A percentile compares a stretch with the other conserved stretches of the same genome.
Evolutionary conservation across 2,329 filamentous ascomycete species (phyloP).

Genomic region (Ophiognomonia clavigignenti-juglandacearum): DNA sequence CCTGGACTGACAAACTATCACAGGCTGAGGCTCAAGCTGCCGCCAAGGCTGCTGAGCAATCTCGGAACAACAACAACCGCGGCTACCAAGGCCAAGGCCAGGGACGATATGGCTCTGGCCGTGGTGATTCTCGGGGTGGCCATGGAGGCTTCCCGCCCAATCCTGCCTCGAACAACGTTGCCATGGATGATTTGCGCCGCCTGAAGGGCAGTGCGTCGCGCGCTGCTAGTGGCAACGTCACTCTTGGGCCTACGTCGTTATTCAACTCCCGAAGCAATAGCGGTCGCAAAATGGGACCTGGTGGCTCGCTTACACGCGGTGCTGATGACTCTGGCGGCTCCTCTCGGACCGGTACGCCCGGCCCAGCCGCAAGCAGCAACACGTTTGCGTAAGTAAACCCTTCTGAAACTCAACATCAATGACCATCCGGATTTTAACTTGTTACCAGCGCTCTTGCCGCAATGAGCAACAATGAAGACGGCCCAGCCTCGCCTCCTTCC

Average conservation of each 20-base stretch:
- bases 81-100: constrained; percentile 66
- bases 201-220: constrained; percentile 62
- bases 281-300: constrained; percentile 73
- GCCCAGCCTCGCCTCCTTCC: constrained; percentile 66
- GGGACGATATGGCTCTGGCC: constrained; percentile 60
- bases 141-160: constrained; percentile 63
- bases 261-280: constrained; percentile 89
- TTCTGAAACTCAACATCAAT: background rate
- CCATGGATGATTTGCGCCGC: constrained; percentile 85
- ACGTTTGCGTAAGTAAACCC: constrained; percentile 75
- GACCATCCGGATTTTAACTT: constrained; percentile 27
- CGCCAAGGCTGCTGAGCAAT: constrained; percentile 73
- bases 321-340: constrained; percentile 83
- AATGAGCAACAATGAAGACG: constrained; percentile 54
- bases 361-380: constrained; percentile 60
- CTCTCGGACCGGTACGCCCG: constrained; percentile 85
- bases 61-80: constrained; percentile 56
- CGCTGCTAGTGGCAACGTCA: constrained; percentile 56
- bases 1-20: constrained; percentile 22
- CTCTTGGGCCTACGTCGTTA: constrained; percentile 80
- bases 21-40: constrained; percentile 69
- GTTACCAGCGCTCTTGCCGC: constrained; percentile 49
- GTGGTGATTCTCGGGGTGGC: constrained; percentile 78
- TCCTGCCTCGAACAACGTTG: constrained; percentile 77
- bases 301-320: constrained; percentile 65